Base-by-base conservation (phyloP, 352 stramenopile genomes). In the Globisporangium paroecandrum region DNA sequence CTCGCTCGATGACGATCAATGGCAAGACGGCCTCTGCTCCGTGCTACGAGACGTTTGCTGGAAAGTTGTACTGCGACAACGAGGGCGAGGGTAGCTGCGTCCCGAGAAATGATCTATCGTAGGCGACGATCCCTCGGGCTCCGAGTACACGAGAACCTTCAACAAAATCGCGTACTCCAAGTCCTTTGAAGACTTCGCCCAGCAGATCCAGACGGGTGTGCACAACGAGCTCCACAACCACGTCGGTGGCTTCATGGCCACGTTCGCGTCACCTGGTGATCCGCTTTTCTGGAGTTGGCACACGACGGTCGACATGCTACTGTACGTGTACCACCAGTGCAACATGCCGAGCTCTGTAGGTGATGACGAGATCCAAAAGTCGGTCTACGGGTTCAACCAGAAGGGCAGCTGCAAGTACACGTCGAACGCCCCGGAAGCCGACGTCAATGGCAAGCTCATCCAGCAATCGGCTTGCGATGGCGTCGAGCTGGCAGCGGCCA, bases 151-250 rank as follows among this genome's bases (percentile, higher is more conserved):
- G 8, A 65, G 66, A 1, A 54, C 81, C 6, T 71, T 65, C 20
- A 66, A 74, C 7, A 59, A 70, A 20, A 36, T 83, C 36, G 69
- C 73, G 36, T 61, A 70, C n/a, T 56, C 71, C 2, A 75, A 57
- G 18, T 72, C 66, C 9, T 79, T 77, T n/a, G 61, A 62, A 27
- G 68, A 78, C 24, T 77, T 79, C 27, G 78, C 62, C 32, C 49
- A 72, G 43, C 32, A 65, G n/a, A 77, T 83, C 18, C 77, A 84
- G 55, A 67, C 69, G 12, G 70, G 72, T 32, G 74, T 76, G 12
- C 76, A 82, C 65, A 85, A 76, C 79, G 77, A 62, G 20, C 29
- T 62, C 22, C 78, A 86, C 67, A 75, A 69, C 29, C 29, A 4
- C 29, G 29, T 32, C 29, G 29, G 29, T 7, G 29, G 29, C 29